Conservation (phyloP, 2,329 filamentous ascomycete genomes). For the Chalara sp. region DNA sequence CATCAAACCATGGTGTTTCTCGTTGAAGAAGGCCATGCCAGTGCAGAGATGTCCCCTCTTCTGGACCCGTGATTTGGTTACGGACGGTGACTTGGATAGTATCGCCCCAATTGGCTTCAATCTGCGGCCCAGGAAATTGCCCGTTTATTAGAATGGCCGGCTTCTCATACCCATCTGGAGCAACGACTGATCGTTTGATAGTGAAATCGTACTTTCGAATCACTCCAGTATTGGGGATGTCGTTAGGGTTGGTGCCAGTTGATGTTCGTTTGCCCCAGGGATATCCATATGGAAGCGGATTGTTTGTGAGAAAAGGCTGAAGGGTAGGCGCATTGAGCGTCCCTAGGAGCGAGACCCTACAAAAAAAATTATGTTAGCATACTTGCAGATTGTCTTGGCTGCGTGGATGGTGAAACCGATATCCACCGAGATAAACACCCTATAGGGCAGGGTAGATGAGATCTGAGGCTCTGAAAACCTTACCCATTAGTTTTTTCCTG, state of each 20-base stretch:
- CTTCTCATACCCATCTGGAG: slow-evolving; percentile 31
- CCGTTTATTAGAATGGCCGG: slow-evolving; percentile 46
- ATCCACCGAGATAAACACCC: no score
- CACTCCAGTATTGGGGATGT: slow-evolving; percentile 33
- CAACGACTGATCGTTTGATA: slow-evolving; percentile 16
- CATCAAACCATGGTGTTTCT: slow-evolving; percentile 32
- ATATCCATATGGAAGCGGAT: slow-evolving; percentile 40
- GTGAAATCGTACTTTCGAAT: slow-evolving; percentile 31
- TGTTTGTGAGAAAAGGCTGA: slow-evolving; percentile 39
- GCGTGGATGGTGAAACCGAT: no score
- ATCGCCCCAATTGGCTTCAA: slow-evolving; percentile 33
- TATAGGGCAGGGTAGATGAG: no score
- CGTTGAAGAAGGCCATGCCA: slow-evolving; percentile 42
- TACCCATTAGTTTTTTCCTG: slow-evolving; percentile 22
- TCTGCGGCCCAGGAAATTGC: slow-evolving; percentile 28
- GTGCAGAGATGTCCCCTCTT: slow-evolving; percentile 34
- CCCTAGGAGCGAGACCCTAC: slow-evolving; percentile 24
- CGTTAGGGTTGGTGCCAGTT: slow-evolving; percentile 30
- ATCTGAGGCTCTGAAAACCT: background rate
- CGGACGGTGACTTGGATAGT: slow-evolving; percentile 56
- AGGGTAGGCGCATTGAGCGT: slow-evolving; percentile 25
- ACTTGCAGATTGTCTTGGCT: no score
- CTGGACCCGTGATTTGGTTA: slow-evolving; percentile 53
- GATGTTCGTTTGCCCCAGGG: slow-evolving; percentile 44
- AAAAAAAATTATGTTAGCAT: background rate